phyloP scores from a whole-genome alignment of 345 rosid genomes.

The Rubroshorea leprosula region DNA sequence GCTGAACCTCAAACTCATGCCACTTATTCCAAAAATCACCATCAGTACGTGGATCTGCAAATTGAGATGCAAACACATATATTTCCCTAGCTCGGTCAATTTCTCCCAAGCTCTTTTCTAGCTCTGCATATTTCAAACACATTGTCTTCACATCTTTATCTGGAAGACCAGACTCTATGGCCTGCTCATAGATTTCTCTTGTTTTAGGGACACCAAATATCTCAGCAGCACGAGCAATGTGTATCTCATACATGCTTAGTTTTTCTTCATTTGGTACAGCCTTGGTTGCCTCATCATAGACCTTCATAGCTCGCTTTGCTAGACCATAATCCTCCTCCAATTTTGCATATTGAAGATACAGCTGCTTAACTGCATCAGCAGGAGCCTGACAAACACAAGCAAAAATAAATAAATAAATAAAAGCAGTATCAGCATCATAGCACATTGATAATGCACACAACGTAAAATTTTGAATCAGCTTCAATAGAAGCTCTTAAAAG shows the following conservation, averaged over 20 bases:
- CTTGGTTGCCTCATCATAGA: constrained; percentile 87
- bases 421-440: constrained; percentile 14
- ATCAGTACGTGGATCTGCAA: constrained; percentile 89
- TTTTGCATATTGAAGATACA: constrained; percentile 94
- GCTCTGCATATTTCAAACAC: constrained; percentile 86
- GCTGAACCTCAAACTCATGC: constrained; percentile 92
- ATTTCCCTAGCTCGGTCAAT: constrained; percentile 81
- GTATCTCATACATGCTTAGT: constrained; percentile 85
- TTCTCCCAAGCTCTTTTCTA: constrained; percentile 92
- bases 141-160: constrained; percentile 89
- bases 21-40: constrained; percentile 84
- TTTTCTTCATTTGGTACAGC: constrained; percentile 82
- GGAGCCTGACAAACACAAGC: constrained; percentile 56
- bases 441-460: too few relatives aligned
- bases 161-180: constrained; percentile 92
- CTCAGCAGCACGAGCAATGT: constrained; percentile 90
- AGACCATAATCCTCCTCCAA: constrained; percentile 93
- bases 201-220: constrained; percentile 93
- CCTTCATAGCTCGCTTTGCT: constrained; percentile 96
- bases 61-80: constrained; percentile 82
- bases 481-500: neutral
- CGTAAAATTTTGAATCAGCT: neutral
- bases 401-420: too few relatives aligned
- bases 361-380: constrained; percentile 77
- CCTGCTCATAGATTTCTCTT: constrained; percentile 92